Evolutionary conservation across 2,329 filamentous ascomycete species (phyloP).

Genomic region (Lachnellula subtilissima): DNA sequence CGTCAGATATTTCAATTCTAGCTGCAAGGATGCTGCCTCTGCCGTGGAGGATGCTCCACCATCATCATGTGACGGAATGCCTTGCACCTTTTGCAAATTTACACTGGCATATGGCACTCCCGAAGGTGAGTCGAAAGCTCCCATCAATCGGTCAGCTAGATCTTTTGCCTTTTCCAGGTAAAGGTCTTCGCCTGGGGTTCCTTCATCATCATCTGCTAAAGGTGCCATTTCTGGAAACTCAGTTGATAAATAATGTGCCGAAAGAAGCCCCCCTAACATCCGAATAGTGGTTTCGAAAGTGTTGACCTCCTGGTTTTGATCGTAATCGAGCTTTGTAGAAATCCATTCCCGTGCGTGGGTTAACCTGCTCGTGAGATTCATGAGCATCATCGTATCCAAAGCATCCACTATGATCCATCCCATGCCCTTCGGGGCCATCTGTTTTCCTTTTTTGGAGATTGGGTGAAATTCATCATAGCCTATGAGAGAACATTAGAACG

Average conservation of each 20-base stretch:
- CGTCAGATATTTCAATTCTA: slow-evolving; percentile 95
- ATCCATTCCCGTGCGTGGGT: slow-evolving; percentile 87
- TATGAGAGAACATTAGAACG: too few relatives aligned
- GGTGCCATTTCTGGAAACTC: slow-evolving; percentile 76
- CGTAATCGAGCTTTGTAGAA: slow-evolving; percentile 71
- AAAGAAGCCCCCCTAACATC: slow-evolving; percentile 89
- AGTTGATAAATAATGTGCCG: slow-evolving; percentile 91
- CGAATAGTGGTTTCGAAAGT: slow-evolving; percentile 98
- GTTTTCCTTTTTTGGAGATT: slow-evolving; percentile 67
- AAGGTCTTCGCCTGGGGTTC: slow-evolving; percentile 75
- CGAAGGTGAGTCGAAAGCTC: slow-evolving; percentile 81
- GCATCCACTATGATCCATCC: slow-evolving; percentile 99
- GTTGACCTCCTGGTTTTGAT: slow-evolving; percentile 92
- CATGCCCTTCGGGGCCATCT: slow-evolving; percentile 85
- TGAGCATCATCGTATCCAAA: slow-evolving; percentile 93
- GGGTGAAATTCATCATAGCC: slow-evolving; percentile 79
- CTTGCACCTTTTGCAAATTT: slow-evolving; percentile 72
- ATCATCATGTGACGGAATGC: slow-evolving; percentile 77
- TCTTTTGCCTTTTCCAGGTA: slow-evolving; percentile 96
- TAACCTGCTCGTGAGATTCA: slow-evolving; percentile 89
- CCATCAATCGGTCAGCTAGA: slow-evolving; percentile 78
- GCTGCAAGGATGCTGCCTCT: slow-evolving; percentile 84
- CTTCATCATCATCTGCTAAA: slow-evolving; percentile 64
- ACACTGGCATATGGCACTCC: slow-evolving; percentile 89
- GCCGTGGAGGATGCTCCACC: slow-evolving; percentile 88